Conservation (phyloP, 2,329 filamentous ascomycete genomes). For the Exophiala oligosperma region DNA sequence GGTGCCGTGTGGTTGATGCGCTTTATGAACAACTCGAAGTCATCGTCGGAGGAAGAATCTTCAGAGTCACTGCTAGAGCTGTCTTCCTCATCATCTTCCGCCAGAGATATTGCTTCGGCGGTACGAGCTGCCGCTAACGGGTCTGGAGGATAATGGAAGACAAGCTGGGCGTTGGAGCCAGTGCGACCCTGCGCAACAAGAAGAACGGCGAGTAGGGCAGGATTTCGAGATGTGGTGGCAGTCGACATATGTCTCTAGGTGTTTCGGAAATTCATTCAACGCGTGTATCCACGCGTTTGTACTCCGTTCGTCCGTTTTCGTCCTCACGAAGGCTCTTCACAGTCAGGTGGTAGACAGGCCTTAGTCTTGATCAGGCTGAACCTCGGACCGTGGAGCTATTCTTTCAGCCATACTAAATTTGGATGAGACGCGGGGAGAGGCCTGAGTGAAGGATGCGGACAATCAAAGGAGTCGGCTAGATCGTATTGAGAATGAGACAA, state of each 20-base stretch:
- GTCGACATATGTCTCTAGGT: constrained; percentile 41
- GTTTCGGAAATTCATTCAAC: background rate
- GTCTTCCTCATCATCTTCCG: constrained; percentile 25
- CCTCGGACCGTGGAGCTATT: background rate
- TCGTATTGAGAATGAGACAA: constrained; percentile 1
- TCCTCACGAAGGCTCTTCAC: background rate
- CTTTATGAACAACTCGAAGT: constrained; percentile 22
- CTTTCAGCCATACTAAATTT: constrained; percentile 3
- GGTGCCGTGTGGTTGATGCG: constrained; percentile 7
- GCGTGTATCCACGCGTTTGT: constrained; percentile 8
- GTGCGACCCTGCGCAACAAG: constrained; percentile 74
- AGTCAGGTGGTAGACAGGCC: background rate
- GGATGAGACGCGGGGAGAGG: constrained; percentile 3
- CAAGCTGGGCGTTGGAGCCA: constrained; percentile 77
- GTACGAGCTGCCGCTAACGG: constrained; percentile 30
- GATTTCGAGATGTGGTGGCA: constrained; percentile 50
- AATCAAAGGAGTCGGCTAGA: background rate
- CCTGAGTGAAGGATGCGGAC: background rate
- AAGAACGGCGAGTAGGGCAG: constrained; percentile 67
- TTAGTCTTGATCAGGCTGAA: background rate
- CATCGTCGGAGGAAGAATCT: constrained; percentile 25
- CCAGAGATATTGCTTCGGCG: constrained; percentile 8
- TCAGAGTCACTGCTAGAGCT: constrained; percentile 28
- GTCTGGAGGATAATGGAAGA: constrained; percentile 80
- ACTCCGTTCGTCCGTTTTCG: constrained; percentile 1